Evolutionary conservation across 768 basidiomycete species (phyloP).

Genomic region (Collybia sordida): DNA sequence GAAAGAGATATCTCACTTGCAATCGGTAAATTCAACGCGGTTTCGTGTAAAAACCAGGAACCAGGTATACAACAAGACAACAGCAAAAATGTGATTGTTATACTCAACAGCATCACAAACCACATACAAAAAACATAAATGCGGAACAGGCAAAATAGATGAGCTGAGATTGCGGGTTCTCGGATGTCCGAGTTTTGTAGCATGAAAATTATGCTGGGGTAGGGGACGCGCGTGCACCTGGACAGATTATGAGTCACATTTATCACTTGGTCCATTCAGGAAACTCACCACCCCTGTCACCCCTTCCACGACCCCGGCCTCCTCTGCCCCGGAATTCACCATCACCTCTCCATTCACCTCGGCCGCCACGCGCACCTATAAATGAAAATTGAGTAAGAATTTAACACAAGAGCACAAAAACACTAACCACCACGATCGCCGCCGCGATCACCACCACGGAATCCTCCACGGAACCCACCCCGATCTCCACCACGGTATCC

Average conservation of each 20-base stretch:
- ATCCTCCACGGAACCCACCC: constrained; percentile 23
- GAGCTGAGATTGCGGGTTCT: background rate
- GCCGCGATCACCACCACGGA: constrained; percentile 32
- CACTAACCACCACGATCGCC: constrained; percentile 35
- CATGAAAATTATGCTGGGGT: constrained; percentile 17
- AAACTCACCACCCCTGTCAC: constrained; percentile 35
- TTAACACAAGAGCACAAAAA: background rate
- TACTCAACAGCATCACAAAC: too few relatives aligned
- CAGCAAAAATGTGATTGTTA: too few relatives aligned
- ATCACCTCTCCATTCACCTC: constrained; percentile 52
- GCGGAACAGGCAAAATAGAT: background rate
- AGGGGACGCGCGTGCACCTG: constrained; percentile 5
- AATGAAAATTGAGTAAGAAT: background rate
- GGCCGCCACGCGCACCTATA: constrained; percentile 33
- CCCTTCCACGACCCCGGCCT: constrained; percentile 33
- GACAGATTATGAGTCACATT: background rate
- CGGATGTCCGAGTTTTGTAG: background rate
- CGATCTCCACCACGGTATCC: constrained; percentile 29
- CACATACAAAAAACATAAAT: background rate
- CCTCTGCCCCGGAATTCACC: constrained; percentile 45
- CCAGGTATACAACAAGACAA: too few relatives aligned
- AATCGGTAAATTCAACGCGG: too few relatives aligned
- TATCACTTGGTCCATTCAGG: background rate
- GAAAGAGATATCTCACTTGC: too few relatives aligned
- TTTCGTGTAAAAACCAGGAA: too few relatives aligned